Base-by-base conservation (phyloP, 2,329 filamentous ascomycete species). In the Decorospora gaudefroyi region DNA sequence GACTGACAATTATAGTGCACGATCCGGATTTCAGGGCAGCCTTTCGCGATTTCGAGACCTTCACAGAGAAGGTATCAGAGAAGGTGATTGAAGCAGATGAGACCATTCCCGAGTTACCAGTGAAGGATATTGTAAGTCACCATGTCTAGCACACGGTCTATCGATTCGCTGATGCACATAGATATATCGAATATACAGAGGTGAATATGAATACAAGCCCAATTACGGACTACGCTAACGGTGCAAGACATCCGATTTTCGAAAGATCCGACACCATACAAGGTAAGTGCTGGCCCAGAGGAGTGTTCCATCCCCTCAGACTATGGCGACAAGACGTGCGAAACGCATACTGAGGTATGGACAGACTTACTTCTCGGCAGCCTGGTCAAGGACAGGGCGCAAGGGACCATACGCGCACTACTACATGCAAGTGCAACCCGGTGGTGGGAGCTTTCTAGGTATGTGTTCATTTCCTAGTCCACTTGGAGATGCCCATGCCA, bases 231-330 rank as follows among this genome's bases (percentile, higher is more conserved):
- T 10, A 22, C 15, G 25, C 41, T 57, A 18, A 53, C 29, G 23
- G 9, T 6, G 9, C 4, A 33, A 68, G 90, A 96, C 60, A 80
- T 93, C 29, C 83, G 90, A 42, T 96, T 95, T 72, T 87, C 80
- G 61, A 87, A 88, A 57, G 85, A 95, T 62, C 87, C 82, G 13
- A 93, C 89, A 2, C 90, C 91, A 0, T 96, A 95, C 76, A 95
- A 95, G 79, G 87, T 87, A 72, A 60, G 76, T 10, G 6, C 21
- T 6, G 6, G 21, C 10, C 21, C 21, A 10, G 21, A 23, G n/a
- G 6, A 23, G 6, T 23, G 21, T 23, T 23, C 25, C 19, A 11
- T 9, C 8, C 6, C 9, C 8, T 13, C 25, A n/a, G 6, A 6
- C 9, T 19, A 22, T 48, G 28, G 26, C 15, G 33, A 18, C 5